Base-by-base conservation (phyloP, 345 rosid genomes). In the Lepidium sativum region DNA sequence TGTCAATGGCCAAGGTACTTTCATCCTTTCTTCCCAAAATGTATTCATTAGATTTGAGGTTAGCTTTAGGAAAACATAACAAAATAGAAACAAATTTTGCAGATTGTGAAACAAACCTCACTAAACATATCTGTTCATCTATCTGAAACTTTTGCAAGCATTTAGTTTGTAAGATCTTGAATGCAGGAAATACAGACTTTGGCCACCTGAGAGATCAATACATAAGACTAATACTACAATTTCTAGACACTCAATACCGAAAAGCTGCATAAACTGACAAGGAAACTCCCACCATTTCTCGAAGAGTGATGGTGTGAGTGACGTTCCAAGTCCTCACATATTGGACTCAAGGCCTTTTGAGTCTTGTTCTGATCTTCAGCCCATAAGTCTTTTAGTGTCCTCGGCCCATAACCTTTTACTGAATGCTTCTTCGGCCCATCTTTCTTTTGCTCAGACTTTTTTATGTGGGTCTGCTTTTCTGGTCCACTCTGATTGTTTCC, bases 1-100 rank as follows among this genome's bases (percentile, higher is more conserved):
- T 49, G 90, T 75, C 58, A 94, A 55, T 11, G 96, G 99, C 99
- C 99, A 94, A 7, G 95, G 54, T 58, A 86, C 80, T 90, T 94
- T 94, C 90, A 86, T 70, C 87, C 99, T 94, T 86, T 81, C 85
- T 82, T 82, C 83, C 89, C 31, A 43, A 79, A 88, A 75, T 59
- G 38, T 62, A 53, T 21, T 23, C 40, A 54, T 62, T 25, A 63
- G 41, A 27, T 47, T 47, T 33, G n/a, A 32, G 57, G 70, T 72
- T 59, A 81, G 71, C 71, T 75, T 67, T 56, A 54, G 18, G 6
- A 68, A 63, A 25, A 57, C 20, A 56, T 40, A 21, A 42, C 29
- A 45, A 8, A n/a, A 18, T 7, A 18, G 17, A 11, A 60, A 37
- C n/a, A 37, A 16, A 3, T 18, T 20, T 20, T 50, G 34, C 14